Evolutionary conservation across 1,284 basidiomycete species (phyloP).

Genomic region (Neolentinus lepideus): DNA sequence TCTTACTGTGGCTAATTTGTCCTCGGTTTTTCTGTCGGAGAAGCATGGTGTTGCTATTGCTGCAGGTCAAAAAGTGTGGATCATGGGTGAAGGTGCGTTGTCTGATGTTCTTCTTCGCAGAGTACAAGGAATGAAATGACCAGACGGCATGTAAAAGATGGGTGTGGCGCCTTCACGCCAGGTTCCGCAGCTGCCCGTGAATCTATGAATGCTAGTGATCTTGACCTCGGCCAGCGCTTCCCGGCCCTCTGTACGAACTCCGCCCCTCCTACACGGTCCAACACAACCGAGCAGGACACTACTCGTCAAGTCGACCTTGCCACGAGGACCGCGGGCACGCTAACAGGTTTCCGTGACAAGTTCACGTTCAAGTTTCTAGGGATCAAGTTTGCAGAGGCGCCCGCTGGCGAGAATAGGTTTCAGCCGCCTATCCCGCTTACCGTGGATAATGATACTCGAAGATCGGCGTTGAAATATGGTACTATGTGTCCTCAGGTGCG

Average conservation of each 20-base stretch:
- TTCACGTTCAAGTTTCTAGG: not conserved
- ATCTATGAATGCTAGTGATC: too few species aligned
- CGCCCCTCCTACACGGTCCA: not conserved
- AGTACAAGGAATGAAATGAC: too few species aligned
- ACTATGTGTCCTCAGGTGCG: not conserved
- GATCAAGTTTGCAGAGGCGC: not conserved
- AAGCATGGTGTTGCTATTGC: not conserved
- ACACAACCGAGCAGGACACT: not conserved
- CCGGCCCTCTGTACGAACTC: constrained; percentile 1
- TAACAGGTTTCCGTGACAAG: not conserved
- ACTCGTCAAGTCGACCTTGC: not conserved
- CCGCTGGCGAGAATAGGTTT: not conserved
- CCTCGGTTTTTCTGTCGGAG: not conserved
- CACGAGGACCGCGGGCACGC: not conserved
- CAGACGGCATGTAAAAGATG: too few species aligned
- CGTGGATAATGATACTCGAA: not conserved
- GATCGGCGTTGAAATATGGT: not conserved
- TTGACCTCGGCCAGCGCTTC: not conserved
- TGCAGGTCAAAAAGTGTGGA: not conserved
- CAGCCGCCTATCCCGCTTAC: not conserved
- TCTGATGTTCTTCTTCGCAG: not conserved
- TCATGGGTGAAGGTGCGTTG: not conserved
- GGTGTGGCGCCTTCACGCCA: not conserved
- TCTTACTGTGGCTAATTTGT: not conserved
- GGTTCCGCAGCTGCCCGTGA: too few species aligned